Percentiles rank a stretch among this genome's conserved stretches.
Conservation (phyloP, 225 moss, liverwort and hornwort genomes). For the Antitrichia curtipendula region DNA sequence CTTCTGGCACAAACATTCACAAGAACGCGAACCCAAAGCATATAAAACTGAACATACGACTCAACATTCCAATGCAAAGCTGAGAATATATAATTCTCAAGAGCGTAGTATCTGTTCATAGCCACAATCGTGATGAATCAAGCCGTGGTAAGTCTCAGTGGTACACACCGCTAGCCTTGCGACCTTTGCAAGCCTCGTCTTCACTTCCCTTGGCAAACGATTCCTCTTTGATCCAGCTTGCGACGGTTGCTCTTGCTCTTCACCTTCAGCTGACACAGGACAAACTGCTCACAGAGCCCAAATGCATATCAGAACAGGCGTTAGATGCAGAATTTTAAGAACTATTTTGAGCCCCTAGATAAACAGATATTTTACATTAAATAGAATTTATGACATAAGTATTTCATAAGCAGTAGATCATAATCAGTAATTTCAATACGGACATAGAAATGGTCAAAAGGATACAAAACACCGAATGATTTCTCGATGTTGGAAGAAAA, state of each 20-base stretch:
- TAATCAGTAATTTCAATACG: background rate
- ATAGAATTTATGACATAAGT: background rate
- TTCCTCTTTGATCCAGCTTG: constrained; percentile 72
- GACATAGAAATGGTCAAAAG: background rate
- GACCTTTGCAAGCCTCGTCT: constrained; percentile 97
- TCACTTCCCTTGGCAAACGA: constrained; percentile 88
- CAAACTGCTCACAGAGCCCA: constrained; percentile 40
- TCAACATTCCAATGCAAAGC: background rate
- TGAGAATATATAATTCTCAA: background rate
- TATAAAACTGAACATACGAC: background rate
- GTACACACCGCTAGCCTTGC: constrained; percentile 55
- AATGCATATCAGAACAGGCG: background rate
- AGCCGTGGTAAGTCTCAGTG: constrained; percentile 2
- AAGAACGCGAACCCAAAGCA: background rate
- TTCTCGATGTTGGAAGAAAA: background rate
- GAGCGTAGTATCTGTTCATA: background rate
- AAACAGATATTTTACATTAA: background rate
- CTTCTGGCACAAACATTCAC: background rate
- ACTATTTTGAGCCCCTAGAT: background rate
- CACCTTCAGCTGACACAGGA: constrained; percentile 69
- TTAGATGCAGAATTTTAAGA: background rate
- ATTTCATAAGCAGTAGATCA: background rate
- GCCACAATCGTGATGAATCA: background rate
- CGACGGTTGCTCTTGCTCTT: constrained; percentile 53
- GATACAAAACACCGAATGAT: background rate